phyloP scores from a whole-genome alignment of 345 rosid genomes.

The Psidium guajava region DNA sequence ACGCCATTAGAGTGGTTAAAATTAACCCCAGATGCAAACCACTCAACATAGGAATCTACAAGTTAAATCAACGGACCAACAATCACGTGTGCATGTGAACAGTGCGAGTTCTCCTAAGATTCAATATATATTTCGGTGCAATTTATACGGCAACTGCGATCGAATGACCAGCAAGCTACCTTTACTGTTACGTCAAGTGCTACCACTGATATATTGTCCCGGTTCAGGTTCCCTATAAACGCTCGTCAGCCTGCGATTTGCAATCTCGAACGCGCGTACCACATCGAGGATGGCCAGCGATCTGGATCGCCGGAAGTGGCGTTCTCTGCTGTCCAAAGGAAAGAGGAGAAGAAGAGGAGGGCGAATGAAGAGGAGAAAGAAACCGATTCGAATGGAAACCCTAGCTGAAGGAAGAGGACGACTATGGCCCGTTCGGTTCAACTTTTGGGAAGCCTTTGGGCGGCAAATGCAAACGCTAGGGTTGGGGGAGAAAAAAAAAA shows the following conservation, averaged over 20 bases:
- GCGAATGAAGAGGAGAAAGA: neutral
- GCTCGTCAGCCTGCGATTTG: neutral
- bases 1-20: neutral
- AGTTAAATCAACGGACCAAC: neutral
- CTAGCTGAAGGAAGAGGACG: neutral
- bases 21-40: neutral
- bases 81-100: neutral
- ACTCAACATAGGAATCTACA: neutral
- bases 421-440: neutral
- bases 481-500: no score
- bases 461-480: no score
- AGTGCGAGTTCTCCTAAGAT: neutral
- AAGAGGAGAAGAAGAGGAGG: neutral
- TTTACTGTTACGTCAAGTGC: neutral
- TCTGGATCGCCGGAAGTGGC: neutral
- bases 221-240: neutral
- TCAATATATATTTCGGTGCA: neutral
- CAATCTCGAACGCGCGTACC: neutral
- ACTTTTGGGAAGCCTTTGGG: no score
- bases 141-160: neutral
- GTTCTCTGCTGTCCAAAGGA: neutral
- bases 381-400: neutral
- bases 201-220: neutral
- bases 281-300: neutral
- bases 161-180: neutral